Evolutionary conservation across 2,329 filamentous ascomycete genomes (phyloP).

Genomic region (Dothistroma pini): DNA sequence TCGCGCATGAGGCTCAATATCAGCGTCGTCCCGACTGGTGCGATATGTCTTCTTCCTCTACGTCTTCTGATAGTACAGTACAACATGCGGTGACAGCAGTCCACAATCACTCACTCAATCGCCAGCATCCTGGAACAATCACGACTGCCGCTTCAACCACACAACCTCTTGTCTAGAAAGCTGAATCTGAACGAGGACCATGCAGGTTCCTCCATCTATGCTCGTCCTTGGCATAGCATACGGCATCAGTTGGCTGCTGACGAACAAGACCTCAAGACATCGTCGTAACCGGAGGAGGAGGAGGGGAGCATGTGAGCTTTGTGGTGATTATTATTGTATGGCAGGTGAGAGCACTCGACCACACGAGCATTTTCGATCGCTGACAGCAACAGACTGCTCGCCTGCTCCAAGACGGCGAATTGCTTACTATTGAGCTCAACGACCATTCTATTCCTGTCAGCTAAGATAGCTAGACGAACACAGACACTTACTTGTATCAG

Average conservation of each 20-base stretch:
- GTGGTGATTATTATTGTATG: neutral
- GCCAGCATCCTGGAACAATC: neutral
- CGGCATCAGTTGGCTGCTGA: neutral
- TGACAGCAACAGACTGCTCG: neutral
- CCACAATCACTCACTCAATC: neutral
- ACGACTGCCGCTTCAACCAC: neutral
- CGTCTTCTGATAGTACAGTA: neutral
- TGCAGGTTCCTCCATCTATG: neutral
- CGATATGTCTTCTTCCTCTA: neutral
- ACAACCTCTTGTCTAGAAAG: neutral
- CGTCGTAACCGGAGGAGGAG: neutral
- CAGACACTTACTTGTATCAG: too few relatives aligned
- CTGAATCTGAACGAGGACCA: neutral
- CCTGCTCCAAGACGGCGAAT: neutral
- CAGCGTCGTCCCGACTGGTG: neutral
- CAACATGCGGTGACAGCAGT: neutral
- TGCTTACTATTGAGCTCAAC: neutral
- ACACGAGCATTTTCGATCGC: neutral
- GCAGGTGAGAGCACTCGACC: neutral
- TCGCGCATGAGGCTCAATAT: neutral
- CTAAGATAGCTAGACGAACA: too few relatives aligned
- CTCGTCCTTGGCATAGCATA: neutral
- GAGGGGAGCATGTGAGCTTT: neutral
- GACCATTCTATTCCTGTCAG: too few relatives aligned
- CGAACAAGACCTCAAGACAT: neutral